Evolutionary conservation across 768 basidiomycete species (phyloP), one percentile per base, ranked within the genome.

Genomic region (Phaeotremella skinneri): DNA sequence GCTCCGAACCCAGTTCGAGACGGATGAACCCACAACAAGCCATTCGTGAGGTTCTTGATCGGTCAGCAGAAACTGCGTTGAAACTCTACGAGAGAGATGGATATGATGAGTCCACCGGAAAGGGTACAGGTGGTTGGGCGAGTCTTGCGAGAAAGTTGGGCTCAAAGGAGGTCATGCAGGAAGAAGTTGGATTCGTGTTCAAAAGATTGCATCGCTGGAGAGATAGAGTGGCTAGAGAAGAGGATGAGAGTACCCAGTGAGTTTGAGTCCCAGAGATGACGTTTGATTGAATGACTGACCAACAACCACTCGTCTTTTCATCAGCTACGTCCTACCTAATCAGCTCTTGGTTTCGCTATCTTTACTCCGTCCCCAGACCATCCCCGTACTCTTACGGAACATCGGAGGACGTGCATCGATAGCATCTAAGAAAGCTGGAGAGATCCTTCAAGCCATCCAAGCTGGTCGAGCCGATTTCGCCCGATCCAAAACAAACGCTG

Each of bases 171-270:
- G 45, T 56, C 1, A 31, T 64, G 27, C 78, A 76, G 45, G 79
- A 76, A 2, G 75, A 83, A 60, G 83, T 84, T 62, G 81, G 83
- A 27, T 81, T 81, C 32, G 84, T 91, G 16, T 91, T 88, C 76
- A 83, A 80, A 58, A 80, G 81, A 2, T 80, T 94, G 13, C 90
- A 93, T 75, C 80, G 79, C 31, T 97, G 92, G 93, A 81, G 93
- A 58, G 92, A 97, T 74, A 69, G 74, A 11, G 78, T 85, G 1
- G 89, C 90, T 1, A 81, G 90, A 50, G 84, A 86, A 56, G 88
- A 91, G 67, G 93, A 97, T 72, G 92, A 96, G 76, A 89, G 89
- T 69, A 82, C 83, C 7, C 79, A 87, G 86, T 91, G 72, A 45
- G 83, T 78, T 2, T 31, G 54, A 31, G 13, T 7, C 6, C 11